phyloP scores from a whole-genome alignment of 1,139 yeast genomes.

The Candida tropicalis region DNA sequence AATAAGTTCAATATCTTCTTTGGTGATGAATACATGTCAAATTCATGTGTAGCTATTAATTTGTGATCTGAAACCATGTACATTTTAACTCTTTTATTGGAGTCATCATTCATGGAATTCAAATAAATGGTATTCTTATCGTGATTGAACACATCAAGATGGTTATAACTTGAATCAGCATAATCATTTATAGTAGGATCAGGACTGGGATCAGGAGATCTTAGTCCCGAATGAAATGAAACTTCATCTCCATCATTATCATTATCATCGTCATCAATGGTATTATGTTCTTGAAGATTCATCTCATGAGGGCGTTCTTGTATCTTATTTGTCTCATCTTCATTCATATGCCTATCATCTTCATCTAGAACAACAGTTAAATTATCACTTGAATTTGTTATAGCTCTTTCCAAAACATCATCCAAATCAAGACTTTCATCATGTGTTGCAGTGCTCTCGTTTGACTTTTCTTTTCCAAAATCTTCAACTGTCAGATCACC shows the following conservation, averaged over 20 bases:
- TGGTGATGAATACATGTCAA: conserved; percentile 11
- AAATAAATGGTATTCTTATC: conserved; percentile 14
- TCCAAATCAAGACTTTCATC: conserved; percentile 5
- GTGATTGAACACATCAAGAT: conserved; percentile 14
- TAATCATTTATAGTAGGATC: conserved; percentile 14
- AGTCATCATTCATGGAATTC: conserved; percentile 12
- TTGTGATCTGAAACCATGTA: conserved; percentile 13
- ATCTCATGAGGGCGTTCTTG: too few relatives aligned
- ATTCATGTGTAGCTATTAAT: conserved; percentile 10
- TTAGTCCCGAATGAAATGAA: conserved; percentile 1
- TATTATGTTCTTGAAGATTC: too few relatives aligned
- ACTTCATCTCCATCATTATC: background rate
- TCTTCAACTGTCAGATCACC: conserved; percentile 7
- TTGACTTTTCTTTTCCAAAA: background rate
- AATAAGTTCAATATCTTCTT: conserved; percentile 9
- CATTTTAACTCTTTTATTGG: conserved; percentile 9
- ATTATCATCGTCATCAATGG: conserved; percentile 11
- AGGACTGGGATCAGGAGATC: conserved; percentile 11
- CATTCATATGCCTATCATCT: conserved; percentile 13
- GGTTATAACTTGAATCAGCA: conserved; percentile 13
- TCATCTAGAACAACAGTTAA: conserved; percentile 30
- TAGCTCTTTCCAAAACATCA: conserved; percentile 14
- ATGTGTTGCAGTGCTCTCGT: background rate
- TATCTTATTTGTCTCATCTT: background rate
- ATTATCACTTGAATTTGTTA: conserved; percentile 25